Evolutionary conservation across 2,329 filamentous ascomycete genomes (phyloP).

Genomic region (Hymenoscyphus salicellus): DNA sequence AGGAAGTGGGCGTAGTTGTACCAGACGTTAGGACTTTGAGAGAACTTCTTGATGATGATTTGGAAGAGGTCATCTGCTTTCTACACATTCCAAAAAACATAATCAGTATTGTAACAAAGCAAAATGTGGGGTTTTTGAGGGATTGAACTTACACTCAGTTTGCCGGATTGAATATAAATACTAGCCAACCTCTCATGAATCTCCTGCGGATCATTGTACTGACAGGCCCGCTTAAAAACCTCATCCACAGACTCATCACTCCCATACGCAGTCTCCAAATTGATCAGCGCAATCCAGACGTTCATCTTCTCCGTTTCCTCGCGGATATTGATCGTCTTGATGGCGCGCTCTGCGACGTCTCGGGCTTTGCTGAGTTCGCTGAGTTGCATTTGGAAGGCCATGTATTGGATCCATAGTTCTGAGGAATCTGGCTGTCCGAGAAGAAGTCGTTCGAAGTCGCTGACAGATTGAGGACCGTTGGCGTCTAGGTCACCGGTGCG

Average conservation of each 20-base stretch:
- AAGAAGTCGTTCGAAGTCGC: slow-evolving; percentile 90
- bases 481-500: slow-evolving; percentile 87
- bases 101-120: slow-evolving; percentile 26
- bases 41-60: slow-evolving; percentile 81
- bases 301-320: slow-evolving; percentile 93
- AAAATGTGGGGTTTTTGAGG: neutral
- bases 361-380: slow-evolving; percentile 86
- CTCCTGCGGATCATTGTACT: slow-evolving; percentile 89
- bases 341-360: slow-evolving; percentile 83
- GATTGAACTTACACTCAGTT: slow-evolving; percentile 64
- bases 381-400: slow-evolving; percentile 96
- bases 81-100: slow-evolving; percentile 45
- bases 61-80: slow-evolving; percentile 89
- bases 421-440: slow-evolving; percentile 93
- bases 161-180: slow-evolving; percentile 91
- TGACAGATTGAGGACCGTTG: slow-evolving; percentile 81
- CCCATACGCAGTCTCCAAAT: slow-evolving; percentile 88
- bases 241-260: slow-evolving; percentile 78
- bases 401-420: slow-evolving; percentile 90
- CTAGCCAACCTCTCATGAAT: slow-evolving; percentile 86
- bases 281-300: slow-evolving; percentile 91
- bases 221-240: slow-evolving; percentile 86
- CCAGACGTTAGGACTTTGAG: slow-evolving; percentile 77
- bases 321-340: slow-evolving; percentile 85
- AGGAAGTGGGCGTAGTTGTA: slow-evolving; percentile 94